A percentile compares a stretch with the other conserved stretches of the same genome.
Conservation (phyloP, 2,329 filamentous ascomycete genomes). For the Botryosphaeria dothidea region DNA sequence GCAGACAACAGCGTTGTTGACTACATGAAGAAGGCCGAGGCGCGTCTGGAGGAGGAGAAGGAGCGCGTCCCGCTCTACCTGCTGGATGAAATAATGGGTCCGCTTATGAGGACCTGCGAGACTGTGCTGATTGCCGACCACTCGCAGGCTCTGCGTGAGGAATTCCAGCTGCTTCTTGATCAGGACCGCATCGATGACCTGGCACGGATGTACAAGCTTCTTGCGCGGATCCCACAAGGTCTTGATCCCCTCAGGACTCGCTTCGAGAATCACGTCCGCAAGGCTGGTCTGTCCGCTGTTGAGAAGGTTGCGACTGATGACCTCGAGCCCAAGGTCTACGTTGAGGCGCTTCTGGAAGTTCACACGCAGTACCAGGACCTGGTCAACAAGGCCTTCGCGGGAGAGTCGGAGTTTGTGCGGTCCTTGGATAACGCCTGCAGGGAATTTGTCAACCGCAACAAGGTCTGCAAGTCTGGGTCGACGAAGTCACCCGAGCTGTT, state of each 20-base stretch:
- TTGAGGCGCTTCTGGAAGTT: slow-evolving; percentile 90
- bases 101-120: slow-evolving; percentile 85
- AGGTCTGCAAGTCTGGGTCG: slow-evolving; percentile 89
- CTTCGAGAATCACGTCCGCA: slow-evolving; percentile 91
- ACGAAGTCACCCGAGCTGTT: slow-evolving; percentile 93
- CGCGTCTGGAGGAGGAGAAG: slow-evolving; percentile 86
- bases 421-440: slow-evolving; percentile 96
- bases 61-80: slow-evolving; percentile 90
- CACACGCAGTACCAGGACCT: slow-evolving; percentile 91
- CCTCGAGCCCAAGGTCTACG: slow-evolving; percentile 94
- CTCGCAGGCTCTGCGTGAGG: slow-evolving; percentile 80
- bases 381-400: slow-evolving; percentile 88
- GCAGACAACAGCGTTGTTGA: slow-evolving; percentile 97
- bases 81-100: slow-evolving; percentile 82
- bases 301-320: slow-evolving; percentile 87
- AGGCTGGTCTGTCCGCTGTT: slow-evolving; percentile 83
- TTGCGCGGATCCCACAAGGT: slow-evolving; percentile 86
- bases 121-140: slow-evolving; percentile 88
- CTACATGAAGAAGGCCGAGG: slow-evolving; percentile 99
- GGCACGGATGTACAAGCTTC: slow-evolving; percentile 90
- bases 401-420: slow-evolving; percentile 94
- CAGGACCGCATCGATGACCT: slow-evolving; percentile 95
- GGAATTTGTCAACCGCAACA: slow-evolving; percentile 97
- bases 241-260: slow-evolving; percentile 82
- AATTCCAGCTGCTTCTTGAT: slow-evolving; percentile 92